Evolutionary conservation across 2,329 filamentous ascomycete genomes (phyloP).

Genomic region (Colletotrichum sp.): DNA sequence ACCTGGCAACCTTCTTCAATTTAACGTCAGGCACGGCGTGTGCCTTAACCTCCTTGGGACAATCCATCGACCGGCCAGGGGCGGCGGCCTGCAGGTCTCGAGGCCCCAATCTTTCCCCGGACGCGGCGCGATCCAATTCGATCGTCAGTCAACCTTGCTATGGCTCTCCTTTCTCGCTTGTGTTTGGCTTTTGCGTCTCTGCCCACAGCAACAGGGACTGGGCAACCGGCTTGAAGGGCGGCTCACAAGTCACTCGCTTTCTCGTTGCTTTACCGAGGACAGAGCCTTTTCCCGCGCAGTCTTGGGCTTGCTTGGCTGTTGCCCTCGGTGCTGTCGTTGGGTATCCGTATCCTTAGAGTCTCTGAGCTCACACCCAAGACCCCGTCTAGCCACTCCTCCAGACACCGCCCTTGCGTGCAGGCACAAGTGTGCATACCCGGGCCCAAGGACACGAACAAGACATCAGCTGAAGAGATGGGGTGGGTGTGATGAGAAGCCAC

Average conservation of each 20-base stretch:
- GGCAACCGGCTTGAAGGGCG: conserved; percentile 6
- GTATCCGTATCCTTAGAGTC: background rate
- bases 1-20: background rate
- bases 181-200: conserved; percentile 2
- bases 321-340: background rate
- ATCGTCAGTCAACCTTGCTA: conserved; percentile 3
- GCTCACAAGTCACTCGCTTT: background rate
- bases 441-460: conserved; percentile 1
- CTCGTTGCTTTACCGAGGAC: background rate
- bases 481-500: background rate
- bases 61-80: background rate
- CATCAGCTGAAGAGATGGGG: background rate
- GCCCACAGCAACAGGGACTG: conserved; percentile 5
- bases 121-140: conserved; percentile 20
- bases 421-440: background rate
- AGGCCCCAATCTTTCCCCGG: conserved; percentile 19
- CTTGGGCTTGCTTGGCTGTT: background rate
- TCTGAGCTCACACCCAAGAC: background rate
- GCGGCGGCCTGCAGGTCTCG: background rate
- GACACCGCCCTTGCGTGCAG: conserved; percentile 1
- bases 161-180: conserved; percentile 9
- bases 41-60: background rate
- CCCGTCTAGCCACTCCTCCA: background rate
- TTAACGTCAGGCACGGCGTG: background rate
- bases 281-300: background rate